These are phyloP conservation scores for Cyclanthera cordifolia DNA, from an alignment of 306 rosid genomes.

Conservation along the genomic window DNA sequence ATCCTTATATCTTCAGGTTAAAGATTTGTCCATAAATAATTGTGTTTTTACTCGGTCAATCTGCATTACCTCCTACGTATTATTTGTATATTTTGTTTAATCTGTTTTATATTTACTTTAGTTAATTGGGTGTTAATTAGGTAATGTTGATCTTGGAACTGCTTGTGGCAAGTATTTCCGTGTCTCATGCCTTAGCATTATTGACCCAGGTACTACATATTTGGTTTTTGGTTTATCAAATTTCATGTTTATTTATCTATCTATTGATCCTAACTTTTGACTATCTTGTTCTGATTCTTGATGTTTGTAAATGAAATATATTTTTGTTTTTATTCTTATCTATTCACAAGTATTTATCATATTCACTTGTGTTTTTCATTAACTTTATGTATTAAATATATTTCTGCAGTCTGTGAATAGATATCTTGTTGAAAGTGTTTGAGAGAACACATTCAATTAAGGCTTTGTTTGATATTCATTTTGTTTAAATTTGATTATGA, in stretches of 20 bases:
- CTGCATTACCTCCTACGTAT: not conserved
- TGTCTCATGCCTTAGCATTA: conserved; percentile 37
- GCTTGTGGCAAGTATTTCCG: conserved; percentile 43
- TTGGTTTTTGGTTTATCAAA: not conserved
- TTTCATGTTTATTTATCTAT: not conserved
- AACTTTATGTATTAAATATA: not conserved
- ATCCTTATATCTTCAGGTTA: not conserved
- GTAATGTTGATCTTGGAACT: conserved; percentile 38
- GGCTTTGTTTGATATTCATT: no score
- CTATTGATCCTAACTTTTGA: not conserved
- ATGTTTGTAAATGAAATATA: not conserved
- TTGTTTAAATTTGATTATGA: no score
- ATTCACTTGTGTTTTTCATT: not conserved
- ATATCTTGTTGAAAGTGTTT: no score
- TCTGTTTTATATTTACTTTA: not conserved
- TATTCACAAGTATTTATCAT: no score
- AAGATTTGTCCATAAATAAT: not conserved
- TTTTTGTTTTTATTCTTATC: not conserved
- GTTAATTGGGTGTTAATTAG: conserved; percentile 8
- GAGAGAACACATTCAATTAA: no score
- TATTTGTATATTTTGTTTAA: not conserved
- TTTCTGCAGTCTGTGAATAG: no score
- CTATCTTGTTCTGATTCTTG: not conserved
- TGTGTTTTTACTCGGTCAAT: not conserved
- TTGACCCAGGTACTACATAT: conserved; percentile 26